phyloP scores from a whole-genome alignment of 2,329 filamentous ascomycete species.

The Colletotrichum sp. region DNA sequence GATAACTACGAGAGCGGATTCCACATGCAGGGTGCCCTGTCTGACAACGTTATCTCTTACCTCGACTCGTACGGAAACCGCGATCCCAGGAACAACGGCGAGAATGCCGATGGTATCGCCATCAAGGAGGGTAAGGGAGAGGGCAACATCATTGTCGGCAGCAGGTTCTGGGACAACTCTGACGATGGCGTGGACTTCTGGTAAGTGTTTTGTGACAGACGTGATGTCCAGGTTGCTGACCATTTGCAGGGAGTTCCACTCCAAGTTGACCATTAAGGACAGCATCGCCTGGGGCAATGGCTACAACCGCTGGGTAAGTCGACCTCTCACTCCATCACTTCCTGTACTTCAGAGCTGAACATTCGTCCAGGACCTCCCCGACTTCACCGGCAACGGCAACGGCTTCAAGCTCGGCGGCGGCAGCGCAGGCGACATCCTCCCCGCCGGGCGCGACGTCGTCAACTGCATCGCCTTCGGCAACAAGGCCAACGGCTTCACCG shows the following conservation, averaged over 20 bases:
- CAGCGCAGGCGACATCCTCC: conserved; percentile 35
- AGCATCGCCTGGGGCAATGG: conserved; percentile 51
- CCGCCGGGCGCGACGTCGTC: conserved; percentile 45
- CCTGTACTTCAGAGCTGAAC: background rate
- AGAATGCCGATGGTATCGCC: conserved; percentile 48
- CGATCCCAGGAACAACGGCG: conserved; percentile 50
- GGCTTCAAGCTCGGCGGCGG: conserved; percentile 52
- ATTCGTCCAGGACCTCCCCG: background rate
- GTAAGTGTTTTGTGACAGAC: background rate
- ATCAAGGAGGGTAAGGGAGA: conserved; percentile 48
- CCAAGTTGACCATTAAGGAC: conserved; percentile 45
- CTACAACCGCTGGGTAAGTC: conserved; percentile 42
- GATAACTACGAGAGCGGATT: conserved; percentile 43
- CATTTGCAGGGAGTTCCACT: conserved; percentile 32
- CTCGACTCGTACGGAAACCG: conserved; percentile 42
- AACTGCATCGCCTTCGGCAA: conserved; percentile 52
- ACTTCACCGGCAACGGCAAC: conserved; percentile 47
- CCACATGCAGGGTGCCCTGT: conserved; percentile 29
- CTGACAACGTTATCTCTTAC: conserved; percentile 37
- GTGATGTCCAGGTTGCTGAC: background rate
- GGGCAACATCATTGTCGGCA: conserved; percentile 44
- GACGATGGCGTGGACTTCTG: conserved; percentile 49
- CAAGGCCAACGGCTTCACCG: conserved; percentile 48
- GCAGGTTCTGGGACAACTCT: conserved; percentile 50
- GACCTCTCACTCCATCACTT: fast-evolving